Evolutionary conservation across 2,329 filamentous ascomycete genomes (phyloP), one percentile per base, ranked within the genome.

Genomic region (Pseudogymnoascus verrucosus): DNA sequence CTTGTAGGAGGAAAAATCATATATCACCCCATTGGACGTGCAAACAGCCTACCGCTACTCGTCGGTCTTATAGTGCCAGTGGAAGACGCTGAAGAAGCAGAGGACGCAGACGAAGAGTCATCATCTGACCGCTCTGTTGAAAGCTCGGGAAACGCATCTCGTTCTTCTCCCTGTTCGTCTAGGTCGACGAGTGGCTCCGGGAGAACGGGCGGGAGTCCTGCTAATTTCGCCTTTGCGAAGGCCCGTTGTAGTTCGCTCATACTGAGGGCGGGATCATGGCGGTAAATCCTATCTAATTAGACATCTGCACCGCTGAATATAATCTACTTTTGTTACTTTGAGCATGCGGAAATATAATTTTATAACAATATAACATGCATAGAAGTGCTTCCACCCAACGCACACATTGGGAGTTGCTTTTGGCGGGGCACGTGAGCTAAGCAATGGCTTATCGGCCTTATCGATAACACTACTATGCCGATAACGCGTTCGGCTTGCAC

Each of bases 51-150:
- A 69, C 88, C 85, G 68, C 84, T 88, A 5, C 85, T 84, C 8
- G 89, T 90, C 0, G 93, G 91, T 67, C 91, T 88, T 66, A 98
- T 83, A n/a, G 93, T 98, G 26, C 93, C 92, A 3, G 92, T 91
- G 1, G 93, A 97, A 3, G 93, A 96, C 39, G 91, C 88, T n/a
- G 92, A 96, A 0, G 89, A 96, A 12, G 90, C 84, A 5, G 86
- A 89, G 0, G 87, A 90, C 10, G 87, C 84, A 7, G 86, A 89
- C 0, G 87, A 90, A 12, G 87, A 89, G 73, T 90, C 88, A 67
- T 88, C 86, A 69, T 90, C 80, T 10, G 66, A 57, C 70, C 71
- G 60, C 44, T 61, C 71, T 51, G 64, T 64, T 64, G 64, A 68
- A 44, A 75, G 73, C 61, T 78, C 76, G 70, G 77, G 71, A 61